A percentile compares a stretch with the other conserved stretches of the same genome.
Conservation (phyloP, 2,329 filamentous ascomycete species). For the Polytolypa hystricis region DNA sequence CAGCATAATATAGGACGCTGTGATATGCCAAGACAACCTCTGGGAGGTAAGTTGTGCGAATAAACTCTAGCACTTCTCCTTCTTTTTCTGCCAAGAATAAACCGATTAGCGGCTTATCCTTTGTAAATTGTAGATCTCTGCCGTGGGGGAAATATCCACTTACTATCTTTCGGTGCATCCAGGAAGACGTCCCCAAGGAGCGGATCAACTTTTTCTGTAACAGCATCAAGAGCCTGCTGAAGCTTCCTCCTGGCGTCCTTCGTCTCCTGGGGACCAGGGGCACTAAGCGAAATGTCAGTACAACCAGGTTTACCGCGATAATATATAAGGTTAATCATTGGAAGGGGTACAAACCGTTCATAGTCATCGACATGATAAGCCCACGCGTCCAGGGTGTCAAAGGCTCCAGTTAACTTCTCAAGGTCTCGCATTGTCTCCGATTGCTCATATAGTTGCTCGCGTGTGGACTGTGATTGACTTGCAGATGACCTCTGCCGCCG, state of each 20-base stretch:
- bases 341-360: conserved; percentile 26
- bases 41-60: conserved; percentile 72
- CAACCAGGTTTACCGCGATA: not conserved
- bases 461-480: no score
- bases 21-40: conserved; percentile 78
- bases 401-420: conserved; percentile 52
- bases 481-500: conserved; percentile 19
- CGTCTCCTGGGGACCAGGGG: conserved; percentile 19
- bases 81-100: conserved; percentile 24
- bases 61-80: conserved; percentile 48
- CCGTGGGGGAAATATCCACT: conserved; percentile 15
- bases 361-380: conserved; percentile 42
- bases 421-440: conserved; percentile 57
- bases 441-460: conserved; percentile 26
- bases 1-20: conserved; percentile 67
- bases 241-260: conserved; percentile 46
- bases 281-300: conserved; percentile 6
- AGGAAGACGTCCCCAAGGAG: no score
- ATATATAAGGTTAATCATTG: not conserved
- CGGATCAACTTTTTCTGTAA: conserved; percentile 48
- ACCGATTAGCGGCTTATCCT: conserved; percentile 5
- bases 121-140: conserved; percentile 1
- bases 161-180: conserved; percentile 46
- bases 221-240: conserved; percentile 42
- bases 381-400: conserved; percentile 59